Conservation (phyloP, 768 basidiomycete genomes). For the Macrocybe gigantea region DNA sequence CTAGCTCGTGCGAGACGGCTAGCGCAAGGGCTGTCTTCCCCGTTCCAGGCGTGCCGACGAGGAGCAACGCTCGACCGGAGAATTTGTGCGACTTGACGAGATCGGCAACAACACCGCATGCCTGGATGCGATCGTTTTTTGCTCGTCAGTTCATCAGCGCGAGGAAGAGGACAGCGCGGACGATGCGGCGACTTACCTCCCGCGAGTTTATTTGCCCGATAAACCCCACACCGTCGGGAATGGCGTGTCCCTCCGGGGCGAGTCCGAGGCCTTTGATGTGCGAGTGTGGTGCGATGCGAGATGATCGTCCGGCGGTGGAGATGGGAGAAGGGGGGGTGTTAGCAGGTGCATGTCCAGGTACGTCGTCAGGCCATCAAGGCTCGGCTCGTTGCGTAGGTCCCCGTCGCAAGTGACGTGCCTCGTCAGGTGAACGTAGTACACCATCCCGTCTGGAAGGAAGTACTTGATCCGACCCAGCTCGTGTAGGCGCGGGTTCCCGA, state of each 20-base stretch:
- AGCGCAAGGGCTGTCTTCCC: conserved; percentile 97
- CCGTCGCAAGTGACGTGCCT: conserved; percentile 64
- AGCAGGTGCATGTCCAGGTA: too few relatives aligned
- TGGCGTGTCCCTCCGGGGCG: conserved; percentile 75
- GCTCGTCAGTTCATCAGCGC: too few relatives aligned
- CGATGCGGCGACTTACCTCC: too few relatives aligned
- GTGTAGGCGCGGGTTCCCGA: conserved; percentile 29
- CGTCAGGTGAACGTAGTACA: conserved; percentile 66
- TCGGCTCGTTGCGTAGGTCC: too few relatives aligned
- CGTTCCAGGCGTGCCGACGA: conserved; percentile 95
- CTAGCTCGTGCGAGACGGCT: conserved; percentile 93
- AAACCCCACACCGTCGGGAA: conserved; percentile 73
- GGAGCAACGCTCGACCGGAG: conserved; percentile 85
- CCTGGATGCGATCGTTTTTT: too few relatives aligned
- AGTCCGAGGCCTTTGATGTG: conserved; percentile 97
- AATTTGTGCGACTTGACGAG: conserved; percentile 90
- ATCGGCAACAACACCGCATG: conserved; percentile 86
- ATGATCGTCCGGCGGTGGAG: conserved; percentile 61
- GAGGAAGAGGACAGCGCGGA: too few relatives aligned
- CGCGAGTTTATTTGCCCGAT: too few relatives aligned
- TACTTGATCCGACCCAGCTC: conserved; percentile 73
- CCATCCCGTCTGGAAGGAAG: conserved; percentile 63
- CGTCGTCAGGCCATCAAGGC: too few relatives aligned
- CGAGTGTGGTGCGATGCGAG: conserved; percentile 85
- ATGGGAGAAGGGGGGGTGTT: conserved; percentile 64